These are phyloP conservation scores for Phytophthora pini DNA, from an alignment of 352 stramenopile genomes.

Conservation along the genomic window DNA sequence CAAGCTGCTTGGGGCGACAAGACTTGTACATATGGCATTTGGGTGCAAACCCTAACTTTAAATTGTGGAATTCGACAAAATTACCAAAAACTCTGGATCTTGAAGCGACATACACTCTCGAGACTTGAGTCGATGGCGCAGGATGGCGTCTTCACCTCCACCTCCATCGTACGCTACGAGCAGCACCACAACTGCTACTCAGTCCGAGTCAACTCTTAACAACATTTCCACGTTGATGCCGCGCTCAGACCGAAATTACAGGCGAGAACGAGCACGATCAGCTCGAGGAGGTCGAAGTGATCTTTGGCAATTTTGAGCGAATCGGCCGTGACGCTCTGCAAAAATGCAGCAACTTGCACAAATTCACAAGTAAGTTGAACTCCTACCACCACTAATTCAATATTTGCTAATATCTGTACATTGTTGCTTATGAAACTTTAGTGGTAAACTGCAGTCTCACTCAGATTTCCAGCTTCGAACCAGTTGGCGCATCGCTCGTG, in stretches of 20 bases:
- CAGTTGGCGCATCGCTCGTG: conserved; percentile 69
- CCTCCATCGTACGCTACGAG: conserved; percentile 35
- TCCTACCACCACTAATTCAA: neutral
- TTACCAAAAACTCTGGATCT: conserved; percentile 5
- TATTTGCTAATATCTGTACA: no score
- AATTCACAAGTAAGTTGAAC: conserved; percentile 52
- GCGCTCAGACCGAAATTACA: conserved; percentile 53
- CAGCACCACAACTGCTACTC: no score
- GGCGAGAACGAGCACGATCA: conserved; percentile 69
- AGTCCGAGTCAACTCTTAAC: neutral
- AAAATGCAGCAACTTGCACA: conserved; percentile 57
- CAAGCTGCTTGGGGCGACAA: neutral
- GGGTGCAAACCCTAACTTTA: neutral
- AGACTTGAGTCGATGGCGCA: neutral
- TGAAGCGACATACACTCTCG: conserved; percentile 12
- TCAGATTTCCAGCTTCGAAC: conserved; percentile 53
- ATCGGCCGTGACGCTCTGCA: conserved; percentile 51
- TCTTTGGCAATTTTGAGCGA: conserved; percentile 71
- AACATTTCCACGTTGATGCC: neutral
- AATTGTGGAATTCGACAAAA: neutral
- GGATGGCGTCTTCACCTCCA: conserved; percentile 38
- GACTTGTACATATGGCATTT: no score
- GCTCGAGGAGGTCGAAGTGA: conserved; percentile 82
- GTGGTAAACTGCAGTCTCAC: conserved; percentile 81
- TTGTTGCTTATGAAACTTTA: conserved; percentile 8